phyloP scores from a whole-genome alignment of 768 basidiomycete genomes.

The Rickenella mellea region DNA sequence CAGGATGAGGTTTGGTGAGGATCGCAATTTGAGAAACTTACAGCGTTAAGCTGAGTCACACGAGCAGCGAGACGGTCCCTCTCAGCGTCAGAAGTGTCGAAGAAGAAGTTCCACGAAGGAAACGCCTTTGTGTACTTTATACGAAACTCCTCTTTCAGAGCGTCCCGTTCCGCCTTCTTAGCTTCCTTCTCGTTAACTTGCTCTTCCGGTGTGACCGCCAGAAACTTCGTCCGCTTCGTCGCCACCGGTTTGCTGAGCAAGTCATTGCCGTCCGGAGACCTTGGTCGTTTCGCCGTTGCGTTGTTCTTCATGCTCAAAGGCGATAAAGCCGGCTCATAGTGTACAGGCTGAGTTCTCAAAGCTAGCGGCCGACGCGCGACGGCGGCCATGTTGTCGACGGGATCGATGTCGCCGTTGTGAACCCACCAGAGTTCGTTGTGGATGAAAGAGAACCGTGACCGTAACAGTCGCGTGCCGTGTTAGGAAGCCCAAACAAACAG shows the following conservation, averaged over 20 bases:
- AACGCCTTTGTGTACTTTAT: conserved; percentile 81
- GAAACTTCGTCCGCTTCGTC: neutral
- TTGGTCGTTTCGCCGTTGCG: conserved; percentile 9
- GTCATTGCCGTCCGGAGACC: conserved; percentile 15
- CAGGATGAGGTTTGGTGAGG: conserved; percentile 2
- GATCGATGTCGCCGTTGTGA: neutral
- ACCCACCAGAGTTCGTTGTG: neutral
- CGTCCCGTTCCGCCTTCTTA: conserved; percentile 40
- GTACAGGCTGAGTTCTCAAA: neutral
- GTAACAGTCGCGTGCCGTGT: no score
- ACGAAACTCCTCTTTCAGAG: conserved; percentile 62
- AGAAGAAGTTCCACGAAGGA: conserved; percentile 76
- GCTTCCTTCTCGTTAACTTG: conserved; percentile 33
- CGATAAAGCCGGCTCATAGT: no score
- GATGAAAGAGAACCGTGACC: no score
- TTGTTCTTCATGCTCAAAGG: neutral
- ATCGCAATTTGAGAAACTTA: conserved; percentile 31
- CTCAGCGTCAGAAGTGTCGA: conserved; percentile 48
- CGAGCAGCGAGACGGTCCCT: conserved; percentile 38
- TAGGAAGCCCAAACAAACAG: conserved; percentile 1
- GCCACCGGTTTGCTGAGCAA: neutral
- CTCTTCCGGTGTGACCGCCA: neutral
- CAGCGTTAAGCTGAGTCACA: conserved; percentile 66
- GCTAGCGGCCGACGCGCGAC: neutral
- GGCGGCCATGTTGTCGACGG: neutral